Percentiles rank a stretch among this genome's conserved stretches.
These are phyloP conservation scores for Mrakia gelida DNA, from an alignment of 768 basidiomycete genomes.

Conservation along the genomic window DNA sequence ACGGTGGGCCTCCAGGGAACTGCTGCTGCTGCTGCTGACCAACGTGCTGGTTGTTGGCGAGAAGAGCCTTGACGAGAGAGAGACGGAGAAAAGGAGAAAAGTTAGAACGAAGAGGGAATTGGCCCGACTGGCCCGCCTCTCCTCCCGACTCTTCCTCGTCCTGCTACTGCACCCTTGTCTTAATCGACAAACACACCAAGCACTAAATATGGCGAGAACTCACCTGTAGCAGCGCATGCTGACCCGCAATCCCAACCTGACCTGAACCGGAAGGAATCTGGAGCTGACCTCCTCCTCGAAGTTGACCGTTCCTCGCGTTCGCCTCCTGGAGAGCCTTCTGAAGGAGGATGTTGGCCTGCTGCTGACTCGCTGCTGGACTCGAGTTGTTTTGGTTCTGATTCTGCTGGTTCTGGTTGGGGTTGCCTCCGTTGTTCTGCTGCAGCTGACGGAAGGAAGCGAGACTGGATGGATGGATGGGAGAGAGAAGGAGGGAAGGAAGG, in stretches of 20 bases:
- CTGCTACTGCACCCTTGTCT: background rate
- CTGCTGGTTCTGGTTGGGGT: too few species aligned
- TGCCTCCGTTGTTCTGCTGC: background rate
- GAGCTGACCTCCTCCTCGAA: constrained; percentile 10
- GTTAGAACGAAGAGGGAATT: background rate
- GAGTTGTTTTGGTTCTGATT: background rate
- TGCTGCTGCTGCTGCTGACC: constrained; percentile 12
- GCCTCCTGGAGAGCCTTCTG: background rate
- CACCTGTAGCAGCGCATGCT: constrained; percentile 9
- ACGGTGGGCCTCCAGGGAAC: background rate
- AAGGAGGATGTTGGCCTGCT: constrained; percentile 2
- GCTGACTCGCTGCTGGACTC: background rate
- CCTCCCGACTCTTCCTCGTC: background rate
- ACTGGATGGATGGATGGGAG: constrained; percentile 1
- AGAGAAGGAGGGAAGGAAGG: background rate
- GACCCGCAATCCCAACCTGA: background rate
- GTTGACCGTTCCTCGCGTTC: background rate
- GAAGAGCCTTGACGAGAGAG: constrained; percentile 6
- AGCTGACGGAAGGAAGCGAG: constrained; percentile 1
- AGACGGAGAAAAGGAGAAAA: background rate
- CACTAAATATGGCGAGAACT: background rate
- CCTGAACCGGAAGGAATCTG: constrained; percentile 5
- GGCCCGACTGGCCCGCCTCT: background rate
- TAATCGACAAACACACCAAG: background rate
- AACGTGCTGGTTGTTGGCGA: constrained; percentile 8